Conservation (phyloP, 192 early-diverging fungal genomes). For the Coemansia sp. region DNA sequence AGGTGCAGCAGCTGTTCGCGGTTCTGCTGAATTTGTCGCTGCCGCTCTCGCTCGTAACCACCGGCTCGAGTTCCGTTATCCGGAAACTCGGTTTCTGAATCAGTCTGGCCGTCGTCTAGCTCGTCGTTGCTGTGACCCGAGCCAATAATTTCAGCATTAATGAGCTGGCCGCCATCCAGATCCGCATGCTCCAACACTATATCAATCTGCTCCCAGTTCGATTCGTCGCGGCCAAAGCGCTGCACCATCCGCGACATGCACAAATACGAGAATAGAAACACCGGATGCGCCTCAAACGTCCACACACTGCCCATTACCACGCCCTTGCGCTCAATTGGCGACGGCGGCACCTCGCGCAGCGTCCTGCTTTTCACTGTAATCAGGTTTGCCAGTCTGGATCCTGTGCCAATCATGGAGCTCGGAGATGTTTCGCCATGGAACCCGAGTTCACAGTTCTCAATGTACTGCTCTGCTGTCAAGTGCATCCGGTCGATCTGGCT, state of each 20-base stretch:
- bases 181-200: constrained; percentile 48
- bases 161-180: not conserved
- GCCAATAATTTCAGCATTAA: not conserved
- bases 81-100: constrained; percentile 33
- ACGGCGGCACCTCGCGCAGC: constrained; percentile 64
- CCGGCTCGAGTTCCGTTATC: constrained; percentile 37
- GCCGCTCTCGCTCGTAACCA: constrained; percentile 51
- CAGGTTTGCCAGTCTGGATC: not conserved
- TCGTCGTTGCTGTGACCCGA: not conserved
- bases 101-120: not conserved
- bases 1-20: constrained; percentile 51
- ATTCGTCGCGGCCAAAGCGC: constrained; percentile 79
- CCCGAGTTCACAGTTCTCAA: constrained; percentile 10
- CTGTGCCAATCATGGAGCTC: not conserved
- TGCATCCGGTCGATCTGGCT: constrained; percentile 57
- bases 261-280: constrained; percentile 62
- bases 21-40: constrained; percentile 52
- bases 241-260: constrained; percentile 85
- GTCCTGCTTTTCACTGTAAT: constrained; percentile 8
- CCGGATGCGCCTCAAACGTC: constrained; percentile 65
- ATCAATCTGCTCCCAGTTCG: constrained; percentile 77
- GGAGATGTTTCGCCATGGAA: constrained; percentile 6
- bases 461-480: constrained; percentile 25
- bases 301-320: constrained; percentile 92
- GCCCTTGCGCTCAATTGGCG: constrained; percentile 77